Conservation (phyloP, 164 flowering plant genomes). For the Berberis thunbergii region DNA sequence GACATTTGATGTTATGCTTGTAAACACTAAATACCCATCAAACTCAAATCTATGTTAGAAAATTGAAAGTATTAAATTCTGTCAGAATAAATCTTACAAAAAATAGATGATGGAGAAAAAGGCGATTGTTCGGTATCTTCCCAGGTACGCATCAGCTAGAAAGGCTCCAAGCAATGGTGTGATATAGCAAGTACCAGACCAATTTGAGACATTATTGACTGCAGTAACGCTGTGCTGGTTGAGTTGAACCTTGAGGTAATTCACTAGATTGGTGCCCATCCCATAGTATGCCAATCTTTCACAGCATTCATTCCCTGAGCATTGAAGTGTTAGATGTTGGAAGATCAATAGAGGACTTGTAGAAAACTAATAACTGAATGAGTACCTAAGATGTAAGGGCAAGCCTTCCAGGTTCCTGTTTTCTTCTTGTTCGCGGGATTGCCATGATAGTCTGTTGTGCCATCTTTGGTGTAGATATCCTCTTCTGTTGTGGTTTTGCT, state of each 20-base stretch:
- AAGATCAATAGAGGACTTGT: too few species aligned
- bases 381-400: conserved; percentile 65
- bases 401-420: conserved; percentile 77
- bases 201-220: too few species aligned
- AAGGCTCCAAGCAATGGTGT: too few species aligned
- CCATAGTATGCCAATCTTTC: conserved; percentile 43
- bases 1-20: not conserved
- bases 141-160: too few species aligned
- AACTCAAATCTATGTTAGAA: too few species aligned
- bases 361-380: not conserved
- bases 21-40: not conserved
- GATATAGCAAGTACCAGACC: too few species aligned
- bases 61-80: too few species aligned
- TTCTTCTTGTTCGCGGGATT: conserved; percentile 42
- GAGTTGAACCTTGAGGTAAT: conserved; percentile 21
- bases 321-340: too few species aligned
- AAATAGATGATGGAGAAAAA: too few species aligned
- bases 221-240: not conserved
- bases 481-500: conserved; percentile 34
- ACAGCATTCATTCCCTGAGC: conserved; percentile 34
- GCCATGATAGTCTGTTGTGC: conserved; percentile 44
- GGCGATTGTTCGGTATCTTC: too few species aligned
- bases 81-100: too few species aligned
- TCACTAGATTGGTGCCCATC: conserved; percentile 35
- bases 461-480: conserved; percentile 62